phyloP scores from a whole-genome alignment of 441 rosid genomes.

The Euphorbia schlechtendalii region DNA sequence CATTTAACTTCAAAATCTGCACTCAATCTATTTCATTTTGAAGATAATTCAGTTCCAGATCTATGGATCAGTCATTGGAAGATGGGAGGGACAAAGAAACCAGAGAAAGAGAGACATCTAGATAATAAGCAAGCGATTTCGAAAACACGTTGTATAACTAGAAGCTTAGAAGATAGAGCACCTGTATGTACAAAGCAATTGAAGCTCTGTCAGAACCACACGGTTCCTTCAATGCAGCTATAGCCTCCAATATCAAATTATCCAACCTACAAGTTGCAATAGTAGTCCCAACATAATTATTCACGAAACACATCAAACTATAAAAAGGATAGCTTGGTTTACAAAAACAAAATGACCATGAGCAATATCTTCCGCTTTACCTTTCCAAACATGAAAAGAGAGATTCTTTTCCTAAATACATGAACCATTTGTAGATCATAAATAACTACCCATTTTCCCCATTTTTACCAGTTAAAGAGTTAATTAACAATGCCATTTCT shows the following conservation, averaged over 20 bases:
- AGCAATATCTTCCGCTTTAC: conserved; percentile 12
- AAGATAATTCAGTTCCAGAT: too few relatives aligned
- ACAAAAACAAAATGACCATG: conserved; percentile 1
- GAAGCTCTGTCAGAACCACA: conserved; percentile 69
- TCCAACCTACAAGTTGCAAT: conserved; percentile 58
- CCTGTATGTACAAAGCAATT: conserved; percentile 68
- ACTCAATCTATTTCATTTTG: too few relatives aligned
- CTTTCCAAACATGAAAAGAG: not conserved
- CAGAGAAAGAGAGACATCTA: conserved; percentile 13
- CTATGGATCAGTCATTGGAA: too few relatives aligned
- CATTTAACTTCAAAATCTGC: not conserved
- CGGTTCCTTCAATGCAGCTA: conserved; percentile 55
- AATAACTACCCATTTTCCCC: conserved; percentile 4
- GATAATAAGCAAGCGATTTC: not conserved
- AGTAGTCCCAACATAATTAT: conserved; percentile 12
- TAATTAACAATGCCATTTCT: too few relatives aligned
- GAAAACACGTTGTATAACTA: not conserved
- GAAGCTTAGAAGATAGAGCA: conserved; percentile 18
- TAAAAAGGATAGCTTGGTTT: too few relatives aligned
- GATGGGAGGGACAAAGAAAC: not conserved
- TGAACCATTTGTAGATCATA: not conserved
- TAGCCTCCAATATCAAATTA: conserved; percentile 62
- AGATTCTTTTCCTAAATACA: conserved; percentile 6
- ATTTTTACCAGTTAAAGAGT: too few relatives aligned
- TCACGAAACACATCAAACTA: not conserved